Percentiles rank a stretch among this genome's conserved stretches.
Evolutionary conservation across 1,284 basidiomycete species (phyloP).

Genomic region (Pseudozyma tsukubaensis): DNA sequence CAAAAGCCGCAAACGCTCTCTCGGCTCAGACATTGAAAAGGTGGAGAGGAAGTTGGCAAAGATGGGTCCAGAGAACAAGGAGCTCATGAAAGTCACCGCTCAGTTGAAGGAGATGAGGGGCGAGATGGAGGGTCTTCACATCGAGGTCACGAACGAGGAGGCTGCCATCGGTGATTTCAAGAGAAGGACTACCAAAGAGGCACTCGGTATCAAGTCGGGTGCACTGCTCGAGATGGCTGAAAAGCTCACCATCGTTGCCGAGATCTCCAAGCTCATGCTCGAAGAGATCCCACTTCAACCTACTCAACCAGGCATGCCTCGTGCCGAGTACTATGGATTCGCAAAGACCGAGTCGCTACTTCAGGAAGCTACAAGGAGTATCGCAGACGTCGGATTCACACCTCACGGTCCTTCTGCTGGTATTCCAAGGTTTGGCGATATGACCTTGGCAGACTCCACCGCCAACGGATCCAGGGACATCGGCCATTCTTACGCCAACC

Average conservation of each 20-base stretch:
- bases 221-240: conserved; percentile 86
- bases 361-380: conserved; percentile 52
- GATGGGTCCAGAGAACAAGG: conserved; percentile 90
- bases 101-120: conserved; percentile 79
- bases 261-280: conserved; percentile 82
- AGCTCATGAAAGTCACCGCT: conserved; percentile 80
- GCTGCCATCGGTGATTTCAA: conserved; percentile 87
- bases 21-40: conserved; percentile 81
- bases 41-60: conserved; percentile 89
- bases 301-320: conserved; percentile 82
- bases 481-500: conserved; percentile 23
- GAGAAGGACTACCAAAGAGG: conserved; percentile 77
- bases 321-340: conserved; percentile 76
- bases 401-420: conserved; percentile 44
- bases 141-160: conserved; percentile 86
- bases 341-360: conserved; percentile 59
- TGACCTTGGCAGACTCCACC: conserved; percentile 31
- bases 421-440: conserved; percentile 36
- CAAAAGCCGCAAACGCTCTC: conserved; percentile 77
- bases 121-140: conserved; percentile 81
- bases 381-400: conserved; percentile 60
- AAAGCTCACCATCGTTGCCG: conserved; percentile 86
- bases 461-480: conserved; percentile 28
- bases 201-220: conserved; percentile 87
- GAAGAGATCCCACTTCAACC: conserved; percentile 84